Conservation (phyloP, 2,329 filamentous ascomycete genomes). For the Kalaharituber pfeilii region DNA sequence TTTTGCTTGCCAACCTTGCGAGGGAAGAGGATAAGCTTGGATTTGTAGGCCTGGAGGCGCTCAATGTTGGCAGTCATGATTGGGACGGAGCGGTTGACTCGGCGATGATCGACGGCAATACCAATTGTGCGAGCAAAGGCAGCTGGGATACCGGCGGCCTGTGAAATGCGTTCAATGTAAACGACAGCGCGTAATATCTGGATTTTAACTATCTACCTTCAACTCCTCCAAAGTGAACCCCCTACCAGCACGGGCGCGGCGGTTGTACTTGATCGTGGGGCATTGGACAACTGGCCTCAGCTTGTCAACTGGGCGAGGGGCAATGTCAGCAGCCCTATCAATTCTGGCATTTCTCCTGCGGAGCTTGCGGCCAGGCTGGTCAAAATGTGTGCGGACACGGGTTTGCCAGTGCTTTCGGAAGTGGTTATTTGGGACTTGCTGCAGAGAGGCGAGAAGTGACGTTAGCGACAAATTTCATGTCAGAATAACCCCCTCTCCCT, state of each 20-base stretch:
- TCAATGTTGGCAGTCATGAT: constrained; percentile 85
- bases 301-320: constrained; percentile 93
- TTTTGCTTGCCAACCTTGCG: constrained; percentile 86
- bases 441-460: constrained; percentile 3
- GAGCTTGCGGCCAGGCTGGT: constrained; percentile 97
- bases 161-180: constrained; percentile 16
- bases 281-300: constrained; percentile 92
- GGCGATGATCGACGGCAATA: constrained; percentile 90
- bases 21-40: constrained; percentile 92
- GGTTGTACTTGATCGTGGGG: constrained; percentile 98
- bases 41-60: constrained; percentile 95
- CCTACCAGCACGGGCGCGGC: constrained; percentile 85
- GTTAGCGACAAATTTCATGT: not conserved
- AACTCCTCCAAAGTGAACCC: constrained; percentile 95
- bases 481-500: not conserved
- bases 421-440: constrained; percentile 31
- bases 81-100: constrained; percentile 94
- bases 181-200: not conserved
- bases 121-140: constrained; percentile 90
- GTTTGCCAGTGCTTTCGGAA: constrained; percentile 99
- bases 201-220: constrained; percentile 49
- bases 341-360: constrained; percentile 79
- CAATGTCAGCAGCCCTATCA: constrained; percentile 85
- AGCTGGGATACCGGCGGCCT: constrained; percentile 92
- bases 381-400: constrained; percentile 97